These are phyloP conservation scores for Pseudogymnoascus sp. DNA, from an alignment of 2,329 filamentous ascomycete genomes.

Conservation along the genomic window DNA sequence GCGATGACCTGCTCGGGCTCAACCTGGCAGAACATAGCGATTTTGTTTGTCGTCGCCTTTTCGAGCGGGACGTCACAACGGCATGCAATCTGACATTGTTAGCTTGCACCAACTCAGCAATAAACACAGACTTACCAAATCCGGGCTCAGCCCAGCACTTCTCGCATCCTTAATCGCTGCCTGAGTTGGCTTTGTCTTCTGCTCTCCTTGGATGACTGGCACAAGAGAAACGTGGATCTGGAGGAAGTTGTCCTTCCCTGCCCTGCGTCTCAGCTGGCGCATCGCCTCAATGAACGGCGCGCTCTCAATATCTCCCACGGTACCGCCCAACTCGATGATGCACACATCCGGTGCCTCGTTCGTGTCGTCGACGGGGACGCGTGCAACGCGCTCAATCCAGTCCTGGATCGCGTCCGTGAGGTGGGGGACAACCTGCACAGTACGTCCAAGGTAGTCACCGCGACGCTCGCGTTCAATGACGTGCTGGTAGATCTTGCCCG, in stretches of 20 bases:
- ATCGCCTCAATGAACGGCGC: constrained; percentile 84
- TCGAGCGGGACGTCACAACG: constrained; percentile 76
- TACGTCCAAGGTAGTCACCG: constrained; percentile 78
- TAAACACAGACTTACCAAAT: constrained; percentile 45
- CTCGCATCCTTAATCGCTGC: constrained; percentile 78
- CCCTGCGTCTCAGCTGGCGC: constrained; percentile 65
- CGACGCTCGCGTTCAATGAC: constrained; percentile 66
- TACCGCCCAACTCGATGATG: constrained; percentile 61
- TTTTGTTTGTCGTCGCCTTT: constrained; percentile 69
- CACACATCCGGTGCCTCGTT: constrained; percentile 81
- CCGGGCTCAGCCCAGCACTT: constrained; percentile 58
- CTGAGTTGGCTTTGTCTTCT: constrained; percentile 97
- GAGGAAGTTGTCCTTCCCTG: constrained; percentile 72
- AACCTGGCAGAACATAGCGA: constrained; percentile 83
- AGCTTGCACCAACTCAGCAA: constrained; percentile 11
- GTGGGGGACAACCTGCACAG: constrained; percentile 87
- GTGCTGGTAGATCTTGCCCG: constrained; percentile 88
- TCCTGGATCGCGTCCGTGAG: constrained; percentile 87
- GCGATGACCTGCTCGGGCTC: constrained; percentile 76
- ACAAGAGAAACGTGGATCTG: constrained; percentile 87
- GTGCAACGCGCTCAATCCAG: constrained; percentile 82
- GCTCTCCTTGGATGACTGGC: constrained; percentile 59
- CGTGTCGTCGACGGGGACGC: constrained; percentile 78
- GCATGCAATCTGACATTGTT: constrained; percentile 66
- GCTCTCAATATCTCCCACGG: constrained; percentile 75